Base-by-base conservation (phyloP, 345 rosid species). In the Aquilaria malaccensis region DNA sequence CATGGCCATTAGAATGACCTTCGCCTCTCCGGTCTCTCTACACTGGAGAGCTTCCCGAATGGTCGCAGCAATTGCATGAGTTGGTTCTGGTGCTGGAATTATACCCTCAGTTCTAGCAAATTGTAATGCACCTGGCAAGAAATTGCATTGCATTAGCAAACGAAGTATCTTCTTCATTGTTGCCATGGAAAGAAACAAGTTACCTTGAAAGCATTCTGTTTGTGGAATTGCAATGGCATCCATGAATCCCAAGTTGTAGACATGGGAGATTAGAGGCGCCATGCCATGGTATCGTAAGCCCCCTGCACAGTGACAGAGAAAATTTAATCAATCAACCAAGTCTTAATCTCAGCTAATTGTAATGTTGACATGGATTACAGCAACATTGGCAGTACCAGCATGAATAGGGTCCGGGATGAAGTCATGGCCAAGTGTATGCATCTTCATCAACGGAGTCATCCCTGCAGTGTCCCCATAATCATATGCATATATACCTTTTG, bases 321-420 rank as follows among this genome's bases (percentile, higher is more conserved):
- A 57, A 49, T 22, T 9, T 37, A 58, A 60, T 2, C 30, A 22
- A 55, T 46, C 29, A 65, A 5, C 9, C 9, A 70, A 13, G 31
- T 47, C 47, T n/a, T 64, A 65, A 61, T 13, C 45, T 54, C 55
- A 22, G 37, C 11, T 14, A 43, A 3, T 4, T 33, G 61, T 29
- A 37, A 22, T 22, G 22, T 22, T 22, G 0, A 30, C 31, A 47
- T 45, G 2, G 14, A 53, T 60, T 51, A 30, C 50, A 61, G 60
- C 14, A 62, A 55, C 1, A 11, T 32, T 12, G 1, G 49, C 15
- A 48, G 66, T 79, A 93, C 97, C 98, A 0, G 97, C 85, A 56
- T 93, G 98, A 68, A 93, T 93, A n/a, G 97, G 97, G 65, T 93
- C 97, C 4, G 97, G 98, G 69, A 93, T 84, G 76, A 93, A 93